Evolutionary conservation across 306 rosid species (phyloP), one percentile per base, ranked within the genome.

Genomic region (Cucumis hystrix): DNA sequence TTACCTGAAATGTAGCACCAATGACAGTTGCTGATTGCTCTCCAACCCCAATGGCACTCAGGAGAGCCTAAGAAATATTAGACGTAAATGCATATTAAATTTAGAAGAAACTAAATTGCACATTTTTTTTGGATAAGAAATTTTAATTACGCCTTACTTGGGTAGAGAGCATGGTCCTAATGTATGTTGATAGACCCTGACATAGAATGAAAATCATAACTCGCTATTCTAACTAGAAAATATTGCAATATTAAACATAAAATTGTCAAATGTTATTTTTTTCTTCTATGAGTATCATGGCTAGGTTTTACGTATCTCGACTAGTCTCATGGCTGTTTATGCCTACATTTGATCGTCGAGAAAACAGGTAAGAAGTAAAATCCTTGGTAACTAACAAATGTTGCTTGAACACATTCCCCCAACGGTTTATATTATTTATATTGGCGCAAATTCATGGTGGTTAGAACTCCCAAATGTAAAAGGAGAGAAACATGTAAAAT

Each of bases 1-100:
- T 76, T 81, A 95, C 98, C 98, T 92, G 98, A 91, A 95, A 95
- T 47, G 98, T 95, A 79, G 98, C 98, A 57, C 97, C 97, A 76
- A 95, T 81, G 35, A 95, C 97, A 10, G 98, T 95, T 16, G 97
- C 97, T 33, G 98, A 95, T 83, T 95, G 91, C 88, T 95, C 98
- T 41, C 97, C 98, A 6, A 95, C 98, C 74, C 98, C 97, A 83
- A 95, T 90, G 65, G 98, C 97, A 83, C 96, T 83, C 76, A 95
- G 84, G 79, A 95, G 92, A 87, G 97, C 98, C 97, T 92, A 61
- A 63, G 77, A 83, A 30, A 45, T 64, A 60, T 64, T 79, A 64
- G 39, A 21, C 40, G 45, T 61, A 41, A 21, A 76, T 21, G 14
- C 13, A 45, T 45, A 45, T 4, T 9, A 7, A 61, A 62, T 28